phyloP scores from a whole-genome alignment of 371 early-diverging fungal species.

The Mucor circinelloides region DNA sequence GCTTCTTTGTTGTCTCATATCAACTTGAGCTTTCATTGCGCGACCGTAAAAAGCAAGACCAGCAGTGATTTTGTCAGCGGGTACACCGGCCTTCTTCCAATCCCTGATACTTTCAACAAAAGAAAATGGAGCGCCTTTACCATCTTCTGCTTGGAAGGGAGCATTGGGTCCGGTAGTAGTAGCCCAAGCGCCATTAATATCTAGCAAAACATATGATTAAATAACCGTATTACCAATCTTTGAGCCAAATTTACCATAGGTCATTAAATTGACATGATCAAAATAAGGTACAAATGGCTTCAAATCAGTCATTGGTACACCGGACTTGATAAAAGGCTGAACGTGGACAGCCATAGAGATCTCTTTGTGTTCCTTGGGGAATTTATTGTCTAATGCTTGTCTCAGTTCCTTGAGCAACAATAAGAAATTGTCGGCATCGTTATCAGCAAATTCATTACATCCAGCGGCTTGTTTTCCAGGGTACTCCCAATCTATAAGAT shows the following conservation, averaged over 20 bases:
- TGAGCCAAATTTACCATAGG: constrained; percentile 39
- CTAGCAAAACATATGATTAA: constrained; percentile 10
- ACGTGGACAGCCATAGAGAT: constrained; percentile 76
- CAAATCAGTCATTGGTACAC: constrained; percentile 57
- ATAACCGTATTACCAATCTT: too few relatives aligned
- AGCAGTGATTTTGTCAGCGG: constrained; percentile 62
- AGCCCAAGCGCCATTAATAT: constrained; percentile 67
- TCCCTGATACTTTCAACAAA: constrained; percentile 53
- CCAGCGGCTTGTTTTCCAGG: constrained; percentile 73
- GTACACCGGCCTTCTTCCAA: constrained; percentile 68
- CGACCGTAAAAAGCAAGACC: constrained; percentile 76
- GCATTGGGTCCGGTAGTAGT: constrained; percentile 68
- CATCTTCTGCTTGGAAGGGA: constrained; percentile 50
- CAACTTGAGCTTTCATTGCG: constrained; percentile 50
- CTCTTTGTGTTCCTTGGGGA: constrained; percentile 57
- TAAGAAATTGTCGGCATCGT: constrained; percentile 59
- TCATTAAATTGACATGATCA: constrained; percentile 71
- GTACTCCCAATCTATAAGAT: constrained; percentile 72
- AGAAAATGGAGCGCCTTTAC: constrained; percentile 56
- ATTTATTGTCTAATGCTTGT: constrained; percentile 58
- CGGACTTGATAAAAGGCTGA: constrained; percentile 56
- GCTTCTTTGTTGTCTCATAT: constrained; percentile 43
- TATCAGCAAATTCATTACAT: constrained; percentile 60
- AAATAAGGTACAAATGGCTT: constrained; percentile 62
- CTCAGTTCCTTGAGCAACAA: constrained; percentile 63